phyloP scores from a whole-genome alignment of 768 basidiomycete species.

The Amyloporia xantha region DNA sequence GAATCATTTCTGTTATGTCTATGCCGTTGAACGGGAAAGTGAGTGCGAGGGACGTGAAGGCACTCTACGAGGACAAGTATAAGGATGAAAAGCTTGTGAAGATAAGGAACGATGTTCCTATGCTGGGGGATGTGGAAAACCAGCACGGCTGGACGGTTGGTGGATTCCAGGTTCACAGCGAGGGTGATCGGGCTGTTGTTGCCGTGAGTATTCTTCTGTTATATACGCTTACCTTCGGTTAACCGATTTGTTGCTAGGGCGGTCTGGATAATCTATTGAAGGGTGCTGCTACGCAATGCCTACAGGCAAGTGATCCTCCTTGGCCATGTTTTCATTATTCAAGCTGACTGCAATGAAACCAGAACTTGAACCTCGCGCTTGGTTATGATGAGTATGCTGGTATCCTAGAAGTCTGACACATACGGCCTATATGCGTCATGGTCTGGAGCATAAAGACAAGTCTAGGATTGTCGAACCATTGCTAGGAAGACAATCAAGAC shows the following conservation, averaged over 20 bases:
- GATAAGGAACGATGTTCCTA: constrained; percentile 64
- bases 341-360: not conserved
- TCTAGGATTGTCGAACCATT: too few species aligned
- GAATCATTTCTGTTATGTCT: constrained; percentile 83
- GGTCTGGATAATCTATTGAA: constrained; percentile 96
- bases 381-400: constrained; percentile 84
- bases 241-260: constrained; percentile 46
- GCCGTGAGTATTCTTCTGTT: constrained; percentile 53
- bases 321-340: not conserved
- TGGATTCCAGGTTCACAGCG: constrained; percentile 88
- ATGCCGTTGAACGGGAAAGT: constrained; percentile 68
- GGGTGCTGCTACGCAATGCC: constrained; percentile 97
- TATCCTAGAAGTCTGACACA: too few species aligned
- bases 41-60: constrained; percentile 63
- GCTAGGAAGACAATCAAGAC: too few species aligned
- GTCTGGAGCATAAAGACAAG: too few species aligned
- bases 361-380: constrained; percentile 89
- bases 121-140: constrained; percentile 66
- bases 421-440: too few species aligned
- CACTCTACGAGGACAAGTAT: constrained; percentile 77
- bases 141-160: constrained; percentile 89
- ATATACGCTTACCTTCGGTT: not conserved
- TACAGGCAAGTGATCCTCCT: constrained; percentile 61
- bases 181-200: constrained; percentile 87
- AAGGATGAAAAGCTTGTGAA: constrained; percentile 63